Evolutionary conservation across 257 asterid genomes (phyloP).

Genomic region (Solanum tarijense): DNA sequence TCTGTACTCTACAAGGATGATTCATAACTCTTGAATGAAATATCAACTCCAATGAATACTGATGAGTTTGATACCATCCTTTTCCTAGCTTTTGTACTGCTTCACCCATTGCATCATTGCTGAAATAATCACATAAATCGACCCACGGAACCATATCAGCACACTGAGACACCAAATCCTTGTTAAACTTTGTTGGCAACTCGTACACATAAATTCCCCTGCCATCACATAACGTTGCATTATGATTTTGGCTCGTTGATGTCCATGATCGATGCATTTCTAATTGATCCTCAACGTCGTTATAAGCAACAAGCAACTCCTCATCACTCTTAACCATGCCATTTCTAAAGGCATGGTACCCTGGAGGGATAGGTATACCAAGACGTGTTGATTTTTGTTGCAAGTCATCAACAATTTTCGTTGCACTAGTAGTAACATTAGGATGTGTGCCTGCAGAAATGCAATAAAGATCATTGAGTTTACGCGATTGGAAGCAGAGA

Average conservation of each 20-base stretch:
- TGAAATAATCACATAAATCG: constrained; percentile 32
- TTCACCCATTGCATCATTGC: constrained; percentile 47
- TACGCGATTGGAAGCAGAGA: constrained; percentile 49
- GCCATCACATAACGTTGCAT: neutral
- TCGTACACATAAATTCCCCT: constrained; percentile 53
- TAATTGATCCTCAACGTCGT: constrained; percentile 28
- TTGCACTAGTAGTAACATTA: neutral
- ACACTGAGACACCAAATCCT: constrained; percentile 42
- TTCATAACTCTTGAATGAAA: constrained; percentile 40
- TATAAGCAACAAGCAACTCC: constrained; percentile 20
- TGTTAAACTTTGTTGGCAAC: constrained; percentile 59
- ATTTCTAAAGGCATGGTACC: neutral
- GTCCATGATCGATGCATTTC: constrained; percentile 43
- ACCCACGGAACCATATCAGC: constrained; percentile 48
- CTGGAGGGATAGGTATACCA: neutral
- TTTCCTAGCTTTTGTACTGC: constrained; percentile 29
- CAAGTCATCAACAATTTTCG: neutral
- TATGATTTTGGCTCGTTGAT: constrained; percentile 4
- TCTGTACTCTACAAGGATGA: constrained; percentile 56
- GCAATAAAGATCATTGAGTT: constrained; percentile 48
- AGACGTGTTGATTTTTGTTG: neutral
- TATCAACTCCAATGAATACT: constrained; percentile 61
- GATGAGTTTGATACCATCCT: constrained; percentile 57
- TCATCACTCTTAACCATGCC: constrained; percentile 4
- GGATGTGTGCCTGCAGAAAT: constrained; percentile 54